Percentiles rank a stretch among this genome's conserved stretches.
These are phyloP conservation scores for Sclerotinia trifoliorum DNA, from an alignment of 2,329 filamentous ascomycete genomes.

Conservation along the genomic window DNA sequence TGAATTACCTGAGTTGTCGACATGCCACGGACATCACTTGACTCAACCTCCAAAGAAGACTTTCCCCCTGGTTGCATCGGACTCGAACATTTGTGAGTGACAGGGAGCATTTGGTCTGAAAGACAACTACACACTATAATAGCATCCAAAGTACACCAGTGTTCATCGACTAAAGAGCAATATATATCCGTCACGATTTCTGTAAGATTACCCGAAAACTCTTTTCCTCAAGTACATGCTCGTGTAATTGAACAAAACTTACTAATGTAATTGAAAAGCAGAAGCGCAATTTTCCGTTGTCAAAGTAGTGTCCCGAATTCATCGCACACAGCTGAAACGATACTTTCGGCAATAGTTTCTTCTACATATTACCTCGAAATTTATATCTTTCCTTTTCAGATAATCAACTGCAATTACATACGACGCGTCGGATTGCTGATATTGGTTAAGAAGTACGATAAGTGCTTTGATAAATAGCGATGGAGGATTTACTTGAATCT, in stretches of 20 bases:
- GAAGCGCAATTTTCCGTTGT: background rate
- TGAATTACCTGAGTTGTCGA: background rate
- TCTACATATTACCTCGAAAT: too few species aligned
- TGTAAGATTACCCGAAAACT: too few species aligned
- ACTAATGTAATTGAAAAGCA: background rate
- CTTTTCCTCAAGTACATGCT: too few species aligned
- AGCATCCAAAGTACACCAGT: background rate
- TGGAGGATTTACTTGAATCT: background rate
- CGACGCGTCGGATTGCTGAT: background rate
- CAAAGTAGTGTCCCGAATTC: background rate
- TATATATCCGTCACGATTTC: too few species aligned
- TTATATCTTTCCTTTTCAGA: background rate
- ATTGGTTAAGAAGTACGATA: background rate
- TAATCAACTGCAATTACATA: background rate
- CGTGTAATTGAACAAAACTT: too few species aligned
- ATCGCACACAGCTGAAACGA: background rate
- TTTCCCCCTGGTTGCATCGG: too few species aligned
- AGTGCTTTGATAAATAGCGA: background rate
- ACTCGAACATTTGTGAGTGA: too few species aligned
- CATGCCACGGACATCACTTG: background rate
- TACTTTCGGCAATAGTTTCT: background rate
- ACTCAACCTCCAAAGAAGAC: background rate
- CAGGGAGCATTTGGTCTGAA: too few species aligned
- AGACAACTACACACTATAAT: background rate
- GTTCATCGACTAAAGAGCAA: background rate